A percentile compares a stretch with the other conserved stretches of the same genome.
Conservation (phyloP, 192 early-diverging fungal genomes). For the Pilaira anomala region DNA sequence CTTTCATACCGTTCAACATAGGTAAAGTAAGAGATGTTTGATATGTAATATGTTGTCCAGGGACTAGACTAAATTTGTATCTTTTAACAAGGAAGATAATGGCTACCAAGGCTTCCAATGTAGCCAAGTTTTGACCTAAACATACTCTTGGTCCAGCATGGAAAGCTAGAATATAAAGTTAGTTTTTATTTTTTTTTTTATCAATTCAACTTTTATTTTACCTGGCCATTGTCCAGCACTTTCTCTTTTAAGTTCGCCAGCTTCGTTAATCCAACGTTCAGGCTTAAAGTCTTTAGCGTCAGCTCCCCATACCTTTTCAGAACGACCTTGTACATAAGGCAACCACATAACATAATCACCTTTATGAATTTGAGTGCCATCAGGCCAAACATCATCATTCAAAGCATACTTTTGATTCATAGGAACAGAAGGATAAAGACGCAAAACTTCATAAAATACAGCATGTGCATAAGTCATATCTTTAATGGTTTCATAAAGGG, state of each 20-base stretch:
- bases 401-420: constrained; percentile 51
- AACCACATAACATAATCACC: constrained; percentile 54
- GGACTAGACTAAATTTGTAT: constrained; percentile 40
- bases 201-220: too few species aligned
- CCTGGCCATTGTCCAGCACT: constrained; percentile 46
- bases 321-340: constrained; percentile 52
- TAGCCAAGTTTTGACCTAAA: constrained; percentile 44
- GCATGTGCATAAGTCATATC: constrained; percentile 41
- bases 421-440: constrained; percentile 69
- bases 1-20: constrained; percentile 33
- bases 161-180: constrained; percentile 34
- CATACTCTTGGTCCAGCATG: constrained; percentile 51
- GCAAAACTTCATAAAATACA: constrained; percentile 52
- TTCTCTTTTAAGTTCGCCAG: constrained; percentile 35
- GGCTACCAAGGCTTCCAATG: constrained; percentile 42
- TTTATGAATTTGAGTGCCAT: constrained; percentile 51
- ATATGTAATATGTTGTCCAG: constrained; percentile 35
- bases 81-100: constrained; percentile 37
- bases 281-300: constrained; percentile 62
- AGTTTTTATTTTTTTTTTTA: too few species aligned
- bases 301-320: constrained; percentile 58
- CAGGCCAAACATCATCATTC: constrained; percentile 57
- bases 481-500: constrained; percentile 31
- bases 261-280: constrained; percentile 58
- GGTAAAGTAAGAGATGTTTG: constrained; percentile 24